Conservation (phyloP, 2,329 filamentous ascomycete genomes). For the Madurella fahalii region DNA sequence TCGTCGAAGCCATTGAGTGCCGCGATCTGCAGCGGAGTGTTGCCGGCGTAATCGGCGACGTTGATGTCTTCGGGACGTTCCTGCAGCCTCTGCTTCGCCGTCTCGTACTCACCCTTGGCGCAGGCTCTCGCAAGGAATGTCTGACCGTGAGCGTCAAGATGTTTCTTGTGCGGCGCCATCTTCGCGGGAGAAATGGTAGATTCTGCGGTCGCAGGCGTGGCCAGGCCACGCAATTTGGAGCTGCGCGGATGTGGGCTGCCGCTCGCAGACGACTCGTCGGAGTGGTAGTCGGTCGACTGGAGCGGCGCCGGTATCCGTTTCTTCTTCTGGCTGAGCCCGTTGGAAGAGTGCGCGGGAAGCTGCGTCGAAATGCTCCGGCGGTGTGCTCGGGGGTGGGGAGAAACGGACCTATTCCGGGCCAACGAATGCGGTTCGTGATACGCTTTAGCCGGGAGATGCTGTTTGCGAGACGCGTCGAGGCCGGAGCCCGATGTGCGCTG, state of each 20-base stretch:
- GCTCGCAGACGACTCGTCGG: conserved; percentile 61
- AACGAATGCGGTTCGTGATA: conserved; percentile 32
- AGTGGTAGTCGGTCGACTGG: conserved; percentile 60
- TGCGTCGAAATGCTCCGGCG: conserved; percentile 63
- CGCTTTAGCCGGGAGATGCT: conserved; percentile 29
- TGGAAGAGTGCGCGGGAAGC: conserved; percentile 50
- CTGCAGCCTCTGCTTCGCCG: conserved; percentile 67
- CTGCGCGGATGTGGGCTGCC: conserved; percentile 57
- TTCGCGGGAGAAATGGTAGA: conserved; percentile 63
- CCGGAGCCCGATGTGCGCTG: conserved; percentile 47
- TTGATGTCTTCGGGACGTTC: conserved; percentile 87
- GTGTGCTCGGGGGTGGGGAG: conserved; percentile 56
- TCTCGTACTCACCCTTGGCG: conserved; percentile 76
- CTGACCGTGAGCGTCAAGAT: conserved; percentile 87
- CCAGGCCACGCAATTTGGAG: conserved; percentile 53
- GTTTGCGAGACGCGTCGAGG: conserved; percentile 27
- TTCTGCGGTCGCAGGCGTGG: conserved; percentile 54
- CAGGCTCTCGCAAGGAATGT: conserved; percentile 88
- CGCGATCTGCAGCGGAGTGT: conserved; percentile 91
- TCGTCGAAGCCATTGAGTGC: conserved; percentile 80
- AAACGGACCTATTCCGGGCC: conserved; percentile 49
- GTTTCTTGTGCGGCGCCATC: conserved; percentile 72
- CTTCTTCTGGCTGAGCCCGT: conserved; percentile 57
- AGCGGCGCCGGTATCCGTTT: conserved; percentile 58
- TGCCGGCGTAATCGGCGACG: conserved; percentile 88